Evolutionary conservation across 768 basidiomycete species (phyloP).

Genomic region (Cubamyces sp.): DNA sequence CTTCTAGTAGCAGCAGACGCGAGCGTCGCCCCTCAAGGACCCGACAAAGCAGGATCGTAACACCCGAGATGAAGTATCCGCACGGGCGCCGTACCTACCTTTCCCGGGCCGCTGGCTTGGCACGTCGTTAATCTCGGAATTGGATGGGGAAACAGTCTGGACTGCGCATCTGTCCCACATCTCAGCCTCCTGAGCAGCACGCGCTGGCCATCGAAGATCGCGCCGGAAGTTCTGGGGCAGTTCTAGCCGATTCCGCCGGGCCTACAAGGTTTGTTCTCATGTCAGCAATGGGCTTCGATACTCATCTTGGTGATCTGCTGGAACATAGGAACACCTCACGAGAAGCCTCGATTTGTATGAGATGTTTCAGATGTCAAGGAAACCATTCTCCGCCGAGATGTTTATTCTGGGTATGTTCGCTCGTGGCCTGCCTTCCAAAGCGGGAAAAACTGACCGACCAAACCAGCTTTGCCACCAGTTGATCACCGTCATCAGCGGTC

Average conservation of each 20-base stretch:
- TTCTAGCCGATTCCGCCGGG: slow-evolving; percentile 6
- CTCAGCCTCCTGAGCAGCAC: neutral
- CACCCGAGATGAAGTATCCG: too few relatives aligned
- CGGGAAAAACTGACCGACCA: too few relatives aligned
- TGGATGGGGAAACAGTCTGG: too few relatives aligned
- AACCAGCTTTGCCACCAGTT: too few relatives aligned
- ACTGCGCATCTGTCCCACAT: neutral
- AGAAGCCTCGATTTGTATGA: neutral
- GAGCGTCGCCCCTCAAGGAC: too few relatives aligned
- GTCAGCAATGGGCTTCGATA: slow-evolving; percentile 13
- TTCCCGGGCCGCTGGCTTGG: too few relatives aligned
- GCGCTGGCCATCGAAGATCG: slow-evolving; percentile 1
- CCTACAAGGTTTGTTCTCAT: slow-evolving; percentile 19
- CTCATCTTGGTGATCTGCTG: slow-evolving; percentile 7
- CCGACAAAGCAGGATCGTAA: too few relatives aligned
- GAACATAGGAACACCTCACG: slow-evolving; percentile 1
- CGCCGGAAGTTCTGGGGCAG: neutral
- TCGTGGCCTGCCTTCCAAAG: too few relatives aligned
- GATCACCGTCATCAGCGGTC: too few relatives aligned
- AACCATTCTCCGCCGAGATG: neutral
- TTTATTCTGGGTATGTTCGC: neutral
- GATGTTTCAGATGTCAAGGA: slow-evolving; percentile 1
- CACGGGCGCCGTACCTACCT: too few relatives aligned
- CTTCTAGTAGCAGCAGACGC: too few relatives aligned
- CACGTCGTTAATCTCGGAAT: too few relatives aligned